Evolutionary conservation across 1,284 basidiomycete species (phyloP).

Genomic region (Cryptococcus maquisensis): DNA sequence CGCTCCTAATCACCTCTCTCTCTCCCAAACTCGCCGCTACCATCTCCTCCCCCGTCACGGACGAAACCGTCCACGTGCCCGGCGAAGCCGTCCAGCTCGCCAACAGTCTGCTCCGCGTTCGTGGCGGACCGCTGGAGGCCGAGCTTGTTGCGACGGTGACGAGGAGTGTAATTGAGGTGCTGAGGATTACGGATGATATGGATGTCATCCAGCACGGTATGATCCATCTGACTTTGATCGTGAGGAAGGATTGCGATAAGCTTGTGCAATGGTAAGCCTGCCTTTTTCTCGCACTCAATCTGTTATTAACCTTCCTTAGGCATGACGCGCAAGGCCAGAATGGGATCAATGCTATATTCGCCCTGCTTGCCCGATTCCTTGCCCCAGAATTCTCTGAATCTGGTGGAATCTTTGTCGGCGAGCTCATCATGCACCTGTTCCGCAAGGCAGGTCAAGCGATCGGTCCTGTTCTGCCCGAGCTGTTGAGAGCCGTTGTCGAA

Average conservation of each 20-base stretch:
- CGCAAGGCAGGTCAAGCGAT: conserved; percentile 68
- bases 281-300: neutral
- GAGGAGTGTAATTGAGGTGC: conserved; percentile 65
- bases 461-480: conserved; percentile 66
- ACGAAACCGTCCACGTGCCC: conserved; percentile 64
- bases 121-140: conserved; percentile 62
- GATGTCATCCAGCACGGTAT: conserved; percentile 84
- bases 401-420: conserved; percentile 86
- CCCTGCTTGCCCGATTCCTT: conserved; percentile 69
- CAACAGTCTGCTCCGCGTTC: conserved; percentile 64
- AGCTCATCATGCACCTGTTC: conserved; percentile 87
- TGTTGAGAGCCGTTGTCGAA: conserved; percentile 74
- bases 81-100: conserved; percentile 76
- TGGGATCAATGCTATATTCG: conserved; percentile 69
- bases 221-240: conserved; percentile 71
- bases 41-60: conserved; percentile 56
- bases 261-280: conserved; percentile 62
- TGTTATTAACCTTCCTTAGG: conserved; percentile 30
- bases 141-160: conserved; percentile 72
- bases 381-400: conserved; percentile 63
- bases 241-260: conserved; percentile 81
- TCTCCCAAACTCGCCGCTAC: conserved; percentile 67
- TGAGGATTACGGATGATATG: conserved; percentile 68
- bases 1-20: conserved; percentile 62
- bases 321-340: conserved; percentile 61